These are phyloP conservation scores for Pseudopithomyces maydicus DNA, from an alignment of 2,329 filamentous ascomycete genomes.

Conservation along the genomic window DNA sequence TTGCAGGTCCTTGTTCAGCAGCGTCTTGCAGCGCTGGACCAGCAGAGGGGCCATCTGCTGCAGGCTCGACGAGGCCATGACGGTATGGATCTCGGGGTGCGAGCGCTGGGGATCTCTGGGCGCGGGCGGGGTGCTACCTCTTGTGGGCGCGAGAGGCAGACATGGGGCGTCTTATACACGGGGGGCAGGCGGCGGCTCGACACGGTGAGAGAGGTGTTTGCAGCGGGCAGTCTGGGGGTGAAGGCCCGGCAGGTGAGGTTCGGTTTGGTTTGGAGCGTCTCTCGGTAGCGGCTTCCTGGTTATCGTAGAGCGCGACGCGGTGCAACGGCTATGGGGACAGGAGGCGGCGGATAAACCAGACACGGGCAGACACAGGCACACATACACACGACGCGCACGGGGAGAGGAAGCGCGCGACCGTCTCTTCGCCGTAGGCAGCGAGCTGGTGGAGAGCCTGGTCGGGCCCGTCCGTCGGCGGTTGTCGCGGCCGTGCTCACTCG, in stretches of 20 bases:
- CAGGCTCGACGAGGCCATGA: slow-evolving; percentile 44
- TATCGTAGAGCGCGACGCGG: slow-evolving; percentile 5
- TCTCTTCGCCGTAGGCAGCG: background rate
- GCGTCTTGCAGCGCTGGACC: slow-evolving; percentile 55
- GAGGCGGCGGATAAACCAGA: too few species aligned
- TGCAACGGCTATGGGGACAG: background rate
- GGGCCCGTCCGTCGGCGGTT: slow-evolving; percentile 26
- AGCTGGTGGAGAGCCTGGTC: slow-evolving; percentile 10
- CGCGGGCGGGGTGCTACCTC: slow-evolving; percentile 13
- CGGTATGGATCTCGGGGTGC: slow-evolving; percentile 10
- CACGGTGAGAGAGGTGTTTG: slow-evolving; percentile 13
- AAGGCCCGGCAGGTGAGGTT: slow-evolving; percentile 10
- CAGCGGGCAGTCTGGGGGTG: slow-evolving; percentile 8
- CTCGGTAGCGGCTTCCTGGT: slow-evolving; percentile 25
- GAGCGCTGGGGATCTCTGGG: slow-evolving; percentile 1
- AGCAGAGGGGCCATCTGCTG: slow-evolving; percentile 48
- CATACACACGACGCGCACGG: background rate
- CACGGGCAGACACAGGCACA: too few species aligned
- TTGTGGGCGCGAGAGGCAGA: background rate
- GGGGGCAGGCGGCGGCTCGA: slow-evolving; percentile 10
- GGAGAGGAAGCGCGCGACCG: background rate
- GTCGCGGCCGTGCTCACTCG: slow-evolving; percentile 24
- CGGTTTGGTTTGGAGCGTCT: slow-evolving; percentile 7
- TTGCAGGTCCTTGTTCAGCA: slow-evolving; percentile 72
- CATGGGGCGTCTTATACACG: slow-evolving; percentile 8